These are phyloP conservation scores for Cyclotella sp. DNA, from an alignment of 108 stramenopile species.

Conservation along the genomic window DNA sequence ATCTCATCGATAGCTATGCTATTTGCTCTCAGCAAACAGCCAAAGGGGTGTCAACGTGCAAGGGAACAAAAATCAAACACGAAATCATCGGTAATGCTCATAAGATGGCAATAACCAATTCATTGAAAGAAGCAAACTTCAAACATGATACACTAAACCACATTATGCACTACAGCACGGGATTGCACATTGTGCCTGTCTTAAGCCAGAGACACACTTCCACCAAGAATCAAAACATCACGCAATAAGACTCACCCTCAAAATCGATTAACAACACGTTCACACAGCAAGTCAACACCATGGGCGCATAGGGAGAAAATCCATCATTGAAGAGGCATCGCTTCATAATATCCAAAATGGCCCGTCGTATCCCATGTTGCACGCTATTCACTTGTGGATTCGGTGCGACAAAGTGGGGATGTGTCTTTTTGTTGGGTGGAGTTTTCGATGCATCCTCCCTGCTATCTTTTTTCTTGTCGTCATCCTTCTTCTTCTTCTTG, in stretches of 20 bases:
- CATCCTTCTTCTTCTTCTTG: slow-evolving; percentile 3
- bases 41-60: too few species aligned
- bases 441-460: neutral
- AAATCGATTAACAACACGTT: slow-evolving; percentile 9
- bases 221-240: neutral
- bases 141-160: too few species aligned
- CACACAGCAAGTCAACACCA: slow-evolving; percentile 3
- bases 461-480: neutral
- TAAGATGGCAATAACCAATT: too few species aligned
- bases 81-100: too few species aligned
- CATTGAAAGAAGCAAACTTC: too few species aligned
- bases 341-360: neutral
- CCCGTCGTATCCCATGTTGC: neutral
- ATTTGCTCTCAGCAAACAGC: too few species aligned
- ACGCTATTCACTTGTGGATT: neutral
- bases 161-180: too few species aligned
- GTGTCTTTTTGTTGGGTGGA: neutral
- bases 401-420: slow-evolving; percentile 1
- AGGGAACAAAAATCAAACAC: too few species aligned
- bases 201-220: neutral
- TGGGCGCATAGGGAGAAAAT: slow-evolving; percentile 2
- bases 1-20: too few species aligned
- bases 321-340: slow-evolving; percentile 7
- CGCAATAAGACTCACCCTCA: slow-evolving; percentile 9
- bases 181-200: neutral